Conservation (phyloP, 1,139 yeast genomes). For the Kodamaea arcana region DNA sequence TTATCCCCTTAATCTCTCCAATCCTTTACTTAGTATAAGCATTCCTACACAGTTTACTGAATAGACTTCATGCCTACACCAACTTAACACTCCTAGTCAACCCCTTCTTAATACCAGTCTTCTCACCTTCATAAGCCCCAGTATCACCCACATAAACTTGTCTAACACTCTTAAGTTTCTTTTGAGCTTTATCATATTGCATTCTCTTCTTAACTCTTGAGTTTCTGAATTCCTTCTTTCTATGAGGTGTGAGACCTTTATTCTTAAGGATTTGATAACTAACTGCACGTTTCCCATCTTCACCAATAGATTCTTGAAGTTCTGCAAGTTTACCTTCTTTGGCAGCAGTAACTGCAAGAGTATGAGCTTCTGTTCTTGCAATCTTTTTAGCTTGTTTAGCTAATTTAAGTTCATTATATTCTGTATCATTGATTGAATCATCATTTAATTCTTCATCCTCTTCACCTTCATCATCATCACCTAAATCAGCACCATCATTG, state of each 20-base stretch:
- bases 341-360: slow-evolving; percentile 71
- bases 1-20: too few species aligned
- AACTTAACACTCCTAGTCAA: slow-evolving; percentile 82
- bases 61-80: slow-evolving; percentile 20
- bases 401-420: slow-evolving; percentile 47
- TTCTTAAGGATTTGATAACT: slow-evolving; percentile 91
- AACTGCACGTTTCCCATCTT: slow-evolving; percentile 89
- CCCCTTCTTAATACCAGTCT: slow-evolving; percentile 96
- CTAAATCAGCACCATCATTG: slow-evolving; percentile 51
- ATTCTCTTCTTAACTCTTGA: slow-evolving; percentile 97
- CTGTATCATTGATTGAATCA: slow-evolving; percentile 20
- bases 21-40: too few species aligned
- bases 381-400: slow-evolving; percentile 46
- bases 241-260: slow-evolving; percentile 89
- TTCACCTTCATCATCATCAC: slow-evolving; percentile 50
- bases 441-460: slow-evolving; percentile 30
- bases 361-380: slow-evolving; percentile 62
- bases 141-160: slow-evolving; percentile 72
- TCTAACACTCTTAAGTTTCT: slow-evolving; percentile 87
- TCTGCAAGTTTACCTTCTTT: slow-evolving; percentile 80
- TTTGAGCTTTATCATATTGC: slow-evolving; percentile 92
- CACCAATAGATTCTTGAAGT: slow-evolving; percentile 60
- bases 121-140: slow-evolving; percentile 90
- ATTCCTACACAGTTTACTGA: too few species aligned
- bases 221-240: slow-evolving; percentile 91